Conservation (phyloP, 2,329 filamentous ascomycete genomes). For the Neonectria neomacrospora region DNA sequence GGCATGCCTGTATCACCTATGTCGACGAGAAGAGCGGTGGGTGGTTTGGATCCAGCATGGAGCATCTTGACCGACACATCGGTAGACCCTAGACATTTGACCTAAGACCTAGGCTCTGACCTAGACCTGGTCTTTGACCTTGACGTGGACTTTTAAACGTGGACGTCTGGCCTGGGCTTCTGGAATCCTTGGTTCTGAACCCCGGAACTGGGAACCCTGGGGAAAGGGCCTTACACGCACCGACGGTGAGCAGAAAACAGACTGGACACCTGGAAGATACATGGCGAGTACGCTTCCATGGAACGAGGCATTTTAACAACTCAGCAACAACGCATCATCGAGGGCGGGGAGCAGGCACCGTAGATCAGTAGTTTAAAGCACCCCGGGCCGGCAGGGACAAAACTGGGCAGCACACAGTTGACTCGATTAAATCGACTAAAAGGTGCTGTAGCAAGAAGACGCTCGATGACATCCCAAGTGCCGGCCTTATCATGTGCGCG, state of each 20-base stretch:
- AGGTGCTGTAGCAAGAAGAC: background rate
- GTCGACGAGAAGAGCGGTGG: background rate
- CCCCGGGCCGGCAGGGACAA: background rate
- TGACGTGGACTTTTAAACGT: no score
- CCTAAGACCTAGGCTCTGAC: no score
- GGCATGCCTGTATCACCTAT: background rate
- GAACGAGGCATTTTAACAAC: conserved; percentile 3
- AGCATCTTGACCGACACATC: conserved; percentile 17
- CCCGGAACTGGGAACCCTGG: background rate
- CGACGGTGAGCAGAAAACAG: background rate
- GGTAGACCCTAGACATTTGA: background rate
- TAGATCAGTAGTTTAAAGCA: background rate
- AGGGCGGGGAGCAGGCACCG: background rate
- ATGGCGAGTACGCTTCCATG: background rate
- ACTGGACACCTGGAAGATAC: background rate
- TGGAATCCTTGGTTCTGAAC: background rate
- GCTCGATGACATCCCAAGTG: background rate
- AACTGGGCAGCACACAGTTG: no score
- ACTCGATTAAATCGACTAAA: no score
- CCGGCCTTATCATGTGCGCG: conserved; percentile 6
- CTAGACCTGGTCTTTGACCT: no score
- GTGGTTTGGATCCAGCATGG: background rate
- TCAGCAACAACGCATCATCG: conserved; percentile 4
- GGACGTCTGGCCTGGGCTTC: no score
- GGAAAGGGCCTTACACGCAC: background rate